Base-by-base conservation (phyloP, 345 rosid genomes). In the Murraya koenigii region DNA sequence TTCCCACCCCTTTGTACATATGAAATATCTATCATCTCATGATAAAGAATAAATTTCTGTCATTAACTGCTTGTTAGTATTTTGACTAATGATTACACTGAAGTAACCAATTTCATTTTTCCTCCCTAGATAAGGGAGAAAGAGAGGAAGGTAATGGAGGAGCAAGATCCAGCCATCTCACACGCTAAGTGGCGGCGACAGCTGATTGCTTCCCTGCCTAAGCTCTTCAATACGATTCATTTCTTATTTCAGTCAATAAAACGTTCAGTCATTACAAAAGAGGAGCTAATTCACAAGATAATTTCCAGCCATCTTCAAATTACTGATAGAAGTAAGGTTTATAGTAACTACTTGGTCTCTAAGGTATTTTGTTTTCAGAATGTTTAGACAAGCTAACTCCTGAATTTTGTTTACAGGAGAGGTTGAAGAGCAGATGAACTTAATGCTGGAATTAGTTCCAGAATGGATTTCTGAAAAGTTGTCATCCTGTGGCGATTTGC, bases 381-480 rank as follows among this genome's bases (percentile, higher is more conserved):
- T 69, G 65, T 74, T 71, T 59, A 80, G 65, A 4, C 72, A 63
- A 65, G 32, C 72, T 75, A 65, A 70, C 55, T 20, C 39, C 41
- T 56, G 32, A 10, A 73, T 59, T 79, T 26, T 76, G 28, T 80
- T 82, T 54, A 58, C 89, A 93, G 97, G 81, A 81, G 97, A 92
- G 84, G 87, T 92, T 66, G 96, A 93, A 81, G 98, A 94, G 79
- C 98, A 90, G 77, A 82, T 93, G 22, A 82, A 77, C 39, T 72
- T 94, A 84, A 58, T 97, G 85, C 85, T 80, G 79, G 96, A 94
- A 79, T 84, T 93, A 23, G 96, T 89, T 76, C 99, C 98, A 0
- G 94, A 93, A 68, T 93, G 97, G 99, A 90, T 97, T 5, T 85
- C 88, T 9, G 93, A 91, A 85, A 94, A 91, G 82, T 68, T 41